Evolutionary conservation across 2,329 filamentous ascomycete genomes (phyloP), one percentile per base, ranked within the genome.

Genomic region (Calonectria fujianensis): DNA sequence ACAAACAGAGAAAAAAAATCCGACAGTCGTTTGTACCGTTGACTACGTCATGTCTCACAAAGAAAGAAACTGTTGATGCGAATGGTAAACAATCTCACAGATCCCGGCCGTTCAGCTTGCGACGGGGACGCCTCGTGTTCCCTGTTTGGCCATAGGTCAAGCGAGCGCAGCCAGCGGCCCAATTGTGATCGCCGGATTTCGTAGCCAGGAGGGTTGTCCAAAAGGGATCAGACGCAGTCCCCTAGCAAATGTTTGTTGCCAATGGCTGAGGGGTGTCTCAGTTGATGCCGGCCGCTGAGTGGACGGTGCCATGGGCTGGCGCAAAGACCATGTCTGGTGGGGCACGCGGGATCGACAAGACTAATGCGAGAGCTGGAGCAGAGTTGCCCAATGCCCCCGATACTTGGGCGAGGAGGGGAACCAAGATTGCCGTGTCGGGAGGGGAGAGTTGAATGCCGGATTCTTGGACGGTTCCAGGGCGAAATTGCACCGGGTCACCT

Each of bases 291-390:
- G 51, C 50, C 68, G 29, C 50, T 48, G 24, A 32, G n/a, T 45
- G 61, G 61, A 65, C 41, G 61, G 41, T 14, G 27, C 39, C 18
- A 20, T 20, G 31, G n/a, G 57, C 52, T 61, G 51, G 61, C 31
- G 37, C 66, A 29, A 41, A 50, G 24, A 39, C 37, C 27, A 39
- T 24, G 57, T 69, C 29, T 73, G 54, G 48, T 41, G 69, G 68
- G 66, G 69, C 63, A 68, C 14, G 64, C 71, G 73, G 52, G 76
- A 78, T 77, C 72, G 68, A 65, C 76, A 35, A 45, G 64, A 50
- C 75, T 76, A 78, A 70, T 69, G 66, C 69, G 29, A 61, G 41
- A 27, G 32, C 59, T 67, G 68, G 59, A 20, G 29, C 41, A 31
- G 16, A n/a, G 24, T 37, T 41, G 27, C 39, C 39, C 31, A 50